These are phyloP conservation scores for Globisporangium takayamanum DNA, from an alignment of 352 stramenopile genomes.

Conservation along the genomic window DNA sequence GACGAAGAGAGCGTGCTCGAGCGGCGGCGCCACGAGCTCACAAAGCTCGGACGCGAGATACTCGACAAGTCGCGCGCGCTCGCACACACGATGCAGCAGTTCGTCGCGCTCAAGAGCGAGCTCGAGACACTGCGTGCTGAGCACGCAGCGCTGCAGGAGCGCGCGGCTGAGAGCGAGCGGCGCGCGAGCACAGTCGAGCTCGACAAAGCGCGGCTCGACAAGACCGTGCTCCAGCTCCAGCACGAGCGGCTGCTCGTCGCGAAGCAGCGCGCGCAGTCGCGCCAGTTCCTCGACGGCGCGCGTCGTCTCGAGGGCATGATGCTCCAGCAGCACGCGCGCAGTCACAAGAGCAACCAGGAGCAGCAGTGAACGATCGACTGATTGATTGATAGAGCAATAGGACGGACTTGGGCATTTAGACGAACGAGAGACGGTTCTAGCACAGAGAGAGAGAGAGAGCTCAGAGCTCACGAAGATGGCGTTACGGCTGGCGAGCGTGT, in stretches of 20 bases:
- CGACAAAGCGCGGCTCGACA: slow-evolving; percentile 45
- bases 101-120: slow-evolving; percentile 27
- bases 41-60: slow-evolving; percentile 52
- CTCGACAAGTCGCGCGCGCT: slow-evolving; percentile 50
- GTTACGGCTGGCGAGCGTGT: background rate
- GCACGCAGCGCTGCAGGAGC: slow-evolving; percentile 29
- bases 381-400: too few species aligned
- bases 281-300: slow-evolving; percentile 63
- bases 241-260: slow-evolving; percentile 61
- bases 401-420: too few species aligned
- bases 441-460: background rate
- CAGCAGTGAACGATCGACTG: background rate
- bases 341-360: slow-evolving; percentile 4
- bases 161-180: slow-evolving; percentile 28
- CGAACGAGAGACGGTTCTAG: background rate
- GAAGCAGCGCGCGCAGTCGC: slow-evolving; percentile 71
- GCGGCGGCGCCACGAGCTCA: slow-evolving; percentile 43
- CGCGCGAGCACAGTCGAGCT: slow-evolving; percentile 27
- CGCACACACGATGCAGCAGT: slow-evolving; percentile 29
- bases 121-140: slow-evolving; percentile 31
- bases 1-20: slow-evolving; percentile 41
- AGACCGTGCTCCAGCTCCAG: slow-evolving; percentile 46
- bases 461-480: too few species aligned
- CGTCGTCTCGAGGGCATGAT: slow-evolving; percentile 59
- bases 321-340: slow-evolving; percentile 33